A percentile compares a stretch with the other conserved stretches of the same genome.
These are phyloP conservation scores for Gaertneriomyces semiglobifer DNA, from an alignment of 192 early-diverging fungal species.

Conservation along the genomic window DNA sequence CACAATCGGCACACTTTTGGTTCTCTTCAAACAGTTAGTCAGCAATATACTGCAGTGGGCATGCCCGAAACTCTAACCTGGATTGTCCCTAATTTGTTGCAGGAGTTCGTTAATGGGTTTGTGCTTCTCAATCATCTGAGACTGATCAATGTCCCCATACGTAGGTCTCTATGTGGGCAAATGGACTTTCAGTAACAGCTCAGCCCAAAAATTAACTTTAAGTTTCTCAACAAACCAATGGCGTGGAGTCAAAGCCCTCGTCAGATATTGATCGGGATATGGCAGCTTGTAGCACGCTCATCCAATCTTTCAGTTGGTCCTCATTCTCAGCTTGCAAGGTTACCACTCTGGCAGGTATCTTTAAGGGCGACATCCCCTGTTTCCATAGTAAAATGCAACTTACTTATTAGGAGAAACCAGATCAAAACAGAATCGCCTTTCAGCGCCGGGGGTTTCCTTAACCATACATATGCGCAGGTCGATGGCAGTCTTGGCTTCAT, in stretches of 20 bases:
- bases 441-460: conserved; percentile 33
- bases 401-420: conserved; percentile 62
- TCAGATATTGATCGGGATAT: conserved; percentile 34
- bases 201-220: not conserved
- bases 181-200: not conserved
- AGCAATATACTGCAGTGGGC: not conserved
- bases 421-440: conserved; percentile 67
- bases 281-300: conserved; percentile 51
- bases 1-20: conserved; percentile 58
- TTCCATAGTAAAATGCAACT: conserved; percentile 5
- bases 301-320: conserved; percentile 62
- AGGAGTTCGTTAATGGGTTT: conserved; percentile 12
- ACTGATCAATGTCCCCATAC: conserved; percentile 14
- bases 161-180: conserved; percentile 13
- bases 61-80: not conserved
- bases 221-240: conserved; percentile 4
- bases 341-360: conserved; percentile 3
- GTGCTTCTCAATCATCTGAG: conserved; percentile 9
- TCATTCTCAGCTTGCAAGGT: conserved; percentile 67
- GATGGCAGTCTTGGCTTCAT: conserved; percentile 31
- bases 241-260: conserved; percentile 8
- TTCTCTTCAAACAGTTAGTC: conserved; percentile 32
- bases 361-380: not conserved
- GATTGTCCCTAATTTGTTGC: not conserved
- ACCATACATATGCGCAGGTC: conserved; percentile 34